These are phyloP conservation scores for Glaciozyma antarctica DNA, from an alignment of 768 basidiomycete species.

Conservation along the genomic window DNA sequence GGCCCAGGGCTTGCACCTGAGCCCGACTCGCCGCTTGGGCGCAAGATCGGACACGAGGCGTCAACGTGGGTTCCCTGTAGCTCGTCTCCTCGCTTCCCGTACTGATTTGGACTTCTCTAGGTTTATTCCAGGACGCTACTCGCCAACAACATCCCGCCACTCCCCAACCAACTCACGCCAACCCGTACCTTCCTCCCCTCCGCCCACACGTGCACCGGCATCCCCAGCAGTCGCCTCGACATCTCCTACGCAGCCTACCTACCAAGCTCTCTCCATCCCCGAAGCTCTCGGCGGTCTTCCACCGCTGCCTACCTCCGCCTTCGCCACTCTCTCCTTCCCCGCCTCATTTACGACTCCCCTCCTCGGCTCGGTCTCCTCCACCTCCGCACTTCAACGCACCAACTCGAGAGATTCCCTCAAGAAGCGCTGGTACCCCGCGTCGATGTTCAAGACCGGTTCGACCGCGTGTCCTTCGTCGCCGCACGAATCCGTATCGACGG, in stretches of 20 bases:
- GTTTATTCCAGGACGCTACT: too few species aligned
- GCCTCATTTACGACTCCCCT: not conserved
- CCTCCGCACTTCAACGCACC: not conserved
- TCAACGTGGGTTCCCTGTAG: too few species aligned
- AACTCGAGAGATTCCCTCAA: not conserved
- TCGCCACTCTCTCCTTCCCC: not conserved
- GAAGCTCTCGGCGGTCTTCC: not conserved
- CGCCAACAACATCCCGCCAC: too few species aligned
- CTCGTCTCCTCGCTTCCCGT: too few species aligned
- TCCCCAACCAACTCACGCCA: not conserved
- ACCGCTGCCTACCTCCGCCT: not conserved
- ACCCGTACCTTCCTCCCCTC: not conserved
- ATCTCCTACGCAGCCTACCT: slow-evolving; percentile 12
- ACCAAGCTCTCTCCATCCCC: slow-evolving; percentile 4
- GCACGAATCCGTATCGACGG: not conserved
- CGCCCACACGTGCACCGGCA: not conserved
- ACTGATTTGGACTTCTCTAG: too few species aligned
- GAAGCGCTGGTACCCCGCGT: not conserved
- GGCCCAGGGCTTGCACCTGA: too few species aligned
- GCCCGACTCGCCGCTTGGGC: too few species aligned
- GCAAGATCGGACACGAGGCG: too few species aligned
- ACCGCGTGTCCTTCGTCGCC: not conserved
- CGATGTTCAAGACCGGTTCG: not conserved
- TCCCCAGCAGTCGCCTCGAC: not conserved
- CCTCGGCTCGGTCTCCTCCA: not conserved